Conservation (phyloP, 1,284 basidiomycete species). For the Sporisorium graminicola region DNA sequence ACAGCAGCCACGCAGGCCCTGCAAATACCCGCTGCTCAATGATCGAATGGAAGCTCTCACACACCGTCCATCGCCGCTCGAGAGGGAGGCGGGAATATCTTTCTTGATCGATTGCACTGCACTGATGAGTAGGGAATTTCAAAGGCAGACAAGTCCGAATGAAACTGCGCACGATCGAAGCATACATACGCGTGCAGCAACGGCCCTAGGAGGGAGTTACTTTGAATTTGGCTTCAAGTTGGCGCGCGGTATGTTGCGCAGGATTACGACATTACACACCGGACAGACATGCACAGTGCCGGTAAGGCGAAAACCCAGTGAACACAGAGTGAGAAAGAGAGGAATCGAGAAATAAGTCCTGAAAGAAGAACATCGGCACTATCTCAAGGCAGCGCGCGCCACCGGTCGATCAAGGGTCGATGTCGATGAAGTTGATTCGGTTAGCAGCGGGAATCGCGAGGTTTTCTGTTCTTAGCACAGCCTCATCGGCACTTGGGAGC, state of each 20-base stretch:
- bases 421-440: background rate
- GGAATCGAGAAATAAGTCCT: too few species aligned
- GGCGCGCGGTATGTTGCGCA: too few species aligned
- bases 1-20: too few species aligned
- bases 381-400: background rate
- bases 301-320: background rate
- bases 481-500: background rate
- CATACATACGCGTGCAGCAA: background rate
- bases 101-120: background rate
- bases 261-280: conserved; percentile 5
- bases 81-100: background rate
- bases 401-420: background rate
- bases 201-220: too few species aligned
- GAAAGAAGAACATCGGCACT: background rate
- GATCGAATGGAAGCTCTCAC: background rate
- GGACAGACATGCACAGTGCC: background rate
- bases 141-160: background rate
- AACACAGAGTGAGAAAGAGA: too few species aligned
- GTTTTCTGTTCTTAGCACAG: background rate
- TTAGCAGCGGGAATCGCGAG: background rate
- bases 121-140: background rate
- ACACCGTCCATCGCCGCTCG: too few species aligned
- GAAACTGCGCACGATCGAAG: background rate
- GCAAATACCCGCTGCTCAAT: background rate
- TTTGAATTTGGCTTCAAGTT: too few species aligned